A percentile compares a stretch with the other conserved stretches of the same genome.
These are phyloP conservation scores for Backusella parvicylindrica DNA, from an alignment of 192 early-diverging fungal species.

Conservation along the genomic window DNA sequence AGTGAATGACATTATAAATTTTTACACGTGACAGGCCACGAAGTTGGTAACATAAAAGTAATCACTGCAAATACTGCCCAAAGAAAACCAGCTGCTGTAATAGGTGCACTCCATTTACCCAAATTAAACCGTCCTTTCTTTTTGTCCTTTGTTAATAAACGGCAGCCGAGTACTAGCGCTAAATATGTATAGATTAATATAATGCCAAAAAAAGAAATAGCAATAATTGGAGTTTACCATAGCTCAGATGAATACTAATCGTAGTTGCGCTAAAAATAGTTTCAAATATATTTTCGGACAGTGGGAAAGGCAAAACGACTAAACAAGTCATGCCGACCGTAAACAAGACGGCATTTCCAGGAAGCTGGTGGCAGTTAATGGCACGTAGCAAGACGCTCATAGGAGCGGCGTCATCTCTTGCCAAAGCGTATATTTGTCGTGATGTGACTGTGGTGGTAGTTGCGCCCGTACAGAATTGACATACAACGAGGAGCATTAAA, in stretches of 20 bases:
- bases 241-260: slow-evolving; percentile 18
- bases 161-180: slow-evolving; percentile 23
- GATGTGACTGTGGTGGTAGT: slow-evolving; percentile 43
- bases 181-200: too few species aligned
- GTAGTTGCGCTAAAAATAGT: slow-evolving; percentile 29
- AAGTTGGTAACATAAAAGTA: slow-evolving; percentile 24
- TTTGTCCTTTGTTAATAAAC: not conserved
- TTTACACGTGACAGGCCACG: slow-evolving; percentile 28
- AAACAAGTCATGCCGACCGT: not conserved
- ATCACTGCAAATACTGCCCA: slow-evolving; percentile 28
- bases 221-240: slow-evolving; percentile 10
- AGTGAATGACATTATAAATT: too few species aligned
- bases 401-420: slow-evolving; percentile 43
- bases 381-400: not conserved
- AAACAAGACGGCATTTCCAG: slow-evolving; percentile 17
- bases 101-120: slow-evolving; percentile 14
- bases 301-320: slow-evolving; percentile 23
- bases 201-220: not conserved
- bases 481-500: slow-evolving; percentile 41
- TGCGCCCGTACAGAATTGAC: slow-evolving; percentile 42
- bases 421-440: slow-evolving; percentile 47
- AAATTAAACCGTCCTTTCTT: slow-evolving; percentile 22
- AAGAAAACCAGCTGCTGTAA: slow-evolving; percentile 17
- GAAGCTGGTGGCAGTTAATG: slow-evolving; percentile 11
- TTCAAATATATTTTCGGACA: slow-evolving; percentile 27